Conservation (phyloP, 208 protist genomes). For the Dictyostelium gargantuum region DNA sequence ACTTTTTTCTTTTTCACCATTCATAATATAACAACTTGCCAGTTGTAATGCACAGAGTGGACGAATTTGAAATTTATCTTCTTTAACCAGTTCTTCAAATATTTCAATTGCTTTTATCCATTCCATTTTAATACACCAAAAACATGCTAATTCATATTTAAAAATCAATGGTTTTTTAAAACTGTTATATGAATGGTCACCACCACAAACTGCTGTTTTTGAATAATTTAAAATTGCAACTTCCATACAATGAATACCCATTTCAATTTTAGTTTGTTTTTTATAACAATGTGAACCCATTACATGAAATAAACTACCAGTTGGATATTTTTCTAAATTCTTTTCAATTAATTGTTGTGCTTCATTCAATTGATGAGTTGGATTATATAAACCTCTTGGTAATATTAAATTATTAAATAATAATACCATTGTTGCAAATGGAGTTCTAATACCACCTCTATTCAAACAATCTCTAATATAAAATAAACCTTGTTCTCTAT, state of each 20-base stretch:
- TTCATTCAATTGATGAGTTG: neutral
- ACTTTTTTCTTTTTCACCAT: neutral
- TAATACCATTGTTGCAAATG: slow-evolving; percentile 57
- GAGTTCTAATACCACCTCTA: neutral
- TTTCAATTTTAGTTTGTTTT: slow-evolving; percentile 43
- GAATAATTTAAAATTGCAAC: neutral
- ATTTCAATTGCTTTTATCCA: slow-evolving; percentile 5
- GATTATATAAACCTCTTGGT: slow-evolving; percentile 54
- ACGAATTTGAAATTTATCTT: slow-evolving; percentile 55
- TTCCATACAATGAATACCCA: neutral
- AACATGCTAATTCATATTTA: slow-evolving; percentile 49
- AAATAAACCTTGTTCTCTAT: slow-evolving; percentile 29
- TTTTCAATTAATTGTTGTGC: slow-evolving; percentile 30
- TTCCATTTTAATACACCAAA: slow-evolving; percentile 21
- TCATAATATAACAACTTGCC: slow-evolving; percentile 22
- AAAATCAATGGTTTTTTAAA: slow-evolving; percentile 2
- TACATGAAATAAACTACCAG: slow-evolving; percentile 47
- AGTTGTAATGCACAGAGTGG: slow-evolving; percentile 37
- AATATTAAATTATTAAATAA: slow-evolving; percentile 65
- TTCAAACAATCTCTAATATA: slow-evolving; percentile 22
- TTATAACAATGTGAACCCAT: slow-evolving; percentile 30
- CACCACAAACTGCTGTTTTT: neutral
- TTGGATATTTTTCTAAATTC: slow-evolving; percentile 40
- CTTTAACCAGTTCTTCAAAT: slow-evolving; percentile 4
- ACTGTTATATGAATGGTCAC: too few relatives aligned